Percentiles rank a stretch among this genome's conserved stretches.
phyloP scores from a whole-genome alignment of 2,329 filamentous ascomycete genomes.

The Aspergillus spinulosporus region DNA sequence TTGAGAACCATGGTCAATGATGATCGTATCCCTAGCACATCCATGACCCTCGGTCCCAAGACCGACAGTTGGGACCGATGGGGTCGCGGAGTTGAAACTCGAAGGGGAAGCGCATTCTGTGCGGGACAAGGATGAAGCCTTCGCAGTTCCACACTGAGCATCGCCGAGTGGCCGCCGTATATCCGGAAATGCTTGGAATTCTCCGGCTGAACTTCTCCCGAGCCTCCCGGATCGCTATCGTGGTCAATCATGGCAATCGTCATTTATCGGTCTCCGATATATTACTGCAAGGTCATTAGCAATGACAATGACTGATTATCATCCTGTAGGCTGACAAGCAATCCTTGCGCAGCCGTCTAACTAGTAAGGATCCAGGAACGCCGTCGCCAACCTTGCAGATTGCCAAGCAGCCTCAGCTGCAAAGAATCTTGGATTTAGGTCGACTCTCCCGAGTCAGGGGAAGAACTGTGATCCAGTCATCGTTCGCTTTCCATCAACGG shows the following conservation, averaged over 20 bases:
- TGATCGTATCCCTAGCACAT: constrained; percentile 13
- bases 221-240: background rate
- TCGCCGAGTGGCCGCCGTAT: background rate
- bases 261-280: background rate
- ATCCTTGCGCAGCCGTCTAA: background rate
- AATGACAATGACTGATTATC: constrained; percentile 1
- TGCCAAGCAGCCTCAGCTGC: constrained; percentile 3
- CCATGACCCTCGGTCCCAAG: background rate
- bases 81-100: background rate
- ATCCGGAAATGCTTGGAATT: background rate
- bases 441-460: constrained; percentile 16
- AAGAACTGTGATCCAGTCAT: constrained; percentile 13
- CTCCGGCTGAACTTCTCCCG: background rate
- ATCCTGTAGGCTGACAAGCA: background rate
- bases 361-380: background rate
- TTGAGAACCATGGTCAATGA: constrained; percentile 19
- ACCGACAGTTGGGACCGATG: background rate
- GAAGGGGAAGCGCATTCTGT: background rate
- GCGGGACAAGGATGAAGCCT: background rate
- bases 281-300: background rate
- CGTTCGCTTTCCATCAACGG: constrained; percentile 19
- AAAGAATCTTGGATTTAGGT: constrained; percentile 8
- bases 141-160: background rate
- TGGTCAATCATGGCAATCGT: background rate
- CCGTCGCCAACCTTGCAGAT: constrained; percentile 3